Evolutionary conservation across 75 land plant genomes (phyloP).

Genomic region (Larix kaempferi): DNA sequence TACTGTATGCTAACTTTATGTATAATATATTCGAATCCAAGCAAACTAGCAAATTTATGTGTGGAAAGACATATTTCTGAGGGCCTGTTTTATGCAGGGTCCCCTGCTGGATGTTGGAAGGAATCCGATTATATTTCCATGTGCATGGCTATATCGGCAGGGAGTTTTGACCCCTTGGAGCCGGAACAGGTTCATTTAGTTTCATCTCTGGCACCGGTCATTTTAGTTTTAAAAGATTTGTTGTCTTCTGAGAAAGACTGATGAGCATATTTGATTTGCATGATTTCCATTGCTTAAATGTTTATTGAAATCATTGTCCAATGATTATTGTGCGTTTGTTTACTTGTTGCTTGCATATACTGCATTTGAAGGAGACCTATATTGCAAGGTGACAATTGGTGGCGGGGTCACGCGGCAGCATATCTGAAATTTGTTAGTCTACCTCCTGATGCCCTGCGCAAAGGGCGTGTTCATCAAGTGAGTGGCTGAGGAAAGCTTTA

Average conservation of each 20-base stretch:
- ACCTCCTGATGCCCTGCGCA: conserved; percentile 59
- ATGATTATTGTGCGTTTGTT: neutral
- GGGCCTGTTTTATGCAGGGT: conserved; percentile 48
- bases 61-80: neutral
- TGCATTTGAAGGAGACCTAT: conserved; percentile 53
- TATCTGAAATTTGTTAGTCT: conserved; percentile 58
- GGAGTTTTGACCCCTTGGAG: conserved; percentile 80
- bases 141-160: conserved; percentile 86
- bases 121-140: conserved; percentile 75
- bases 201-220: conserved; percentile 4
- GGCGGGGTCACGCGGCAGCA: conserved; percentile 95
- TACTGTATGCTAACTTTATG: conserved; percentile 39
- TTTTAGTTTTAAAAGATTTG: neutral
- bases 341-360: neutral
- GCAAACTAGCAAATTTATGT: neutral
- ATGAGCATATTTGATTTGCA: neutral
- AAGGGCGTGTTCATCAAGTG: conserved; percentile 78
- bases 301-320: neutral
- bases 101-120: conserved; percentile 85
- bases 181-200: conserved; percentile 57
- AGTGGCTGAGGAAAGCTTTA: neutral
- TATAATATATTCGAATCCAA: neutral
- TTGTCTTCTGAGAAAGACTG: neutral
- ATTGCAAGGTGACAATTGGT: conserved; percentile 94
- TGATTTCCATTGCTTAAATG: neutral